Base-by-base conservation (phyloP, 805 yeast genomes). In the Candida andamanensis region DNA sequence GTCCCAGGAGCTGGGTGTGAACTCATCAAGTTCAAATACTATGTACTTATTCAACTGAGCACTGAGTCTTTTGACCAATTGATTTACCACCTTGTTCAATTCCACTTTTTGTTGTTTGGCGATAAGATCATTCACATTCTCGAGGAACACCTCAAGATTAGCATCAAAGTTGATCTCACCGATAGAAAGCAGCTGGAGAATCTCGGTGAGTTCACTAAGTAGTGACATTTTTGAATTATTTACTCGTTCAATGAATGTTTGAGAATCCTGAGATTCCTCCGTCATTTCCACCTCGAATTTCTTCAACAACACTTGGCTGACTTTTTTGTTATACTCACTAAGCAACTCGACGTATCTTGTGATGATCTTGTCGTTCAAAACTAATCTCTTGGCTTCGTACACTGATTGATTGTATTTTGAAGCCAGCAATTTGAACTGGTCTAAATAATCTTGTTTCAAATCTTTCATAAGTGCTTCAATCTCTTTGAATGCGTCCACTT, bases 331-430 rank as follows among this genome's bases (percentile, higher is more conserved):
- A 23, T 52, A 48, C 7, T 37, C 17, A 11, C 50, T 58, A 40
- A 73, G 69, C 5, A 80, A 50, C 15, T 64, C 66, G 22, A 52
- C 35, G 32, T 54, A 49, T 27, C 47, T 47, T 7, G 22, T 39
- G 25, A 40, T 45, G 16, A 80, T 52, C 36, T 62, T 64, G 1
- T 49, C 42, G 42, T 76, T 37, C 32, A 92, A 64, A 10, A 60
- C 65, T 1, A 40, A 45, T 35, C 81, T 70, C 50, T 81, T 81
- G 32, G 78, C 80, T 25, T 64, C 49, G 53, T 83, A 92, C 2
- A 89, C 94, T 2, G 69, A 37, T 23, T 63, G 55, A 31, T 76
- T 69, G 52, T 92, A 92, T 35, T 87, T 76, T 1, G 92, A 71
- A 2, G 97, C 98, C 36, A 70, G 67, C 4, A 62, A 46, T 49